phyloP scores from a whole-genome alignment of 768 basidiomycete genomes.

The Tulasnella sp. region DNA sequence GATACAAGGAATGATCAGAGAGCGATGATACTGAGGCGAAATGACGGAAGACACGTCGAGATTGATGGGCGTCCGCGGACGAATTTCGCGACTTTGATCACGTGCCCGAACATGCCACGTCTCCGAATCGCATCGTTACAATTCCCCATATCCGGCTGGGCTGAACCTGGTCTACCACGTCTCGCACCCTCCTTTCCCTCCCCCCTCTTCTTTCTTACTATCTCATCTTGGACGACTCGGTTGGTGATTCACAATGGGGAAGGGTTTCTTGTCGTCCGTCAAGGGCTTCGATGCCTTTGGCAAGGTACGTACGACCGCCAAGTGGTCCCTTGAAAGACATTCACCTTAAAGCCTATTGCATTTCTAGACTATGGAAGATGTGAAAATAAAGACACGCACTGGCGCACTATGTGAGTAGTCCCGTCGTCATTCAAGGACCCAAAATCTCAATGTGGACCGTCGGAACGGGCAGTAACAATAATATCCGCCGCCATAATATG shows the following conservation, averaged over 20 bases:
- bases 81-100: too few species aligned
- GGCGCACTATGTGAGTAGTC: constrained; percentile 70
- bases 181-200: neutral
- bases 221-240: neutral
- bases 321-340: neutral
- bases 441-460: constrained; percentile 10
- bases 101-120: too few species aligned
- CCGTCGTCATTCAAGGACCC: neutral
- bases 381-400: constrained; percentile 95
- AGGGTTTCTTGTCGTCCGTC: constrained; percentile 34
- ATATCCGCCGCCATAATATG: constrained; percentile 85
- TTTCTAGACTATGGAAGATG: constrained; percentile 92
- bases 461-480: constrained; percentile 60
- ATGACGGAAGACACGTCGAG: neutral
- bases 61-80: neutral
- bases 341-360: neutral
- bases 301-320: constrained; percentile 48
- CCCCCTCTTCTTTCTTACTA: neutral
- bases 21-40: too few species aligned
- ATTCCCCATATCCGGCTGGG: too few species aligned
- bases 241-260: constrained; percentile 26
- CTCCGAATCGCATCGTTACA: too few species aligned
- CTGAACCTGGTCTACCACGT: neutral
- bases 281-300: constrained; percentile 98
- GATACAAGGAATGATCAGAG: too few species aligned